Percentiles rank a stretch among this genome's conserved stretches.
Conservation (phyloP, 768 basidiomycete species). For the Termitomyces titanicus region DNA sequence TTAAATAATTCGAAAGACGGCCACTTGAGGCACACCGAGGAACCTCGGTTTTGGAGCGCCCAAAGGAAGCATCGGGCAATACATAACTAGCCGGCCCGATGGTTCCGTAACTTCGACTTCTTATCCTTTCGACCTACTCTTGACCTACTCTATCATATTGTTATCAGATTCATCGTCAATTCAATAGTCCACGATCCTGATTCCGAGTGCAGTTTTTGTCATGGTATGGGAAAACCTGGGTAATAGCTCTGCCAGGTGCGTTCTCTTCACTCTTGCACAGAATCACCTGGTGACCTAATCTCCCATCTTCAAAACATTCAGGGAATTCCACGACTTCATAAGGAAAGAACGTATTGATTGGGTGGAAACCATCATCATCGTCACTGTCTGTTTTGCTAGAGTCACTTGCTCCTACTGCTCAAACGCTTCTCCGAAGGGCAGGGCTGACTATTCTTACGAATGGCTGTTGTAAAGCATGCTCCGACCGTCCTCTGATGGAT, state of each 20-base stretch:
- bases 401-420: not conserved
- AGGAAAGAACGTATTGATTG: not conserved
- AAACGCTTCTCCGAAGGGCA: not conserved
- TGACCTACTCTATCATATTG: too few relatives aligned
- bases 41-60: not conserved
- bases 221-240: too few relatives aligned
- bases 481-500: conserved; percentile 3
- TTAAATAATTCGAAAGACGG: not conserved
- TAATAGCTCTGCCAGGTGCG: too few relatives aligned
- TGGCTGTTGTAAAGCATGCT: not conserved
- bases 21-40: not conserved
- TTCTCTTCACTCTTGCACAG: not conserved
- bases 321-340: not conserved
- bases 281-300: too few relatives aligned
- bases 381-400: not conserved
- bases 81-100: too few relatives aligned
- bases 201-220: too few relatives aligned
- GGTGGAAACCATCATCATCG: not conserved
- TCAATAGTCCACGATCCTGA: not conserved
- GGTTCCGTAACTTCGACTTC: too few relatives aligned
- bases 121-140: too few relatives aligned
- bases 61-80: too few relatives aligned
- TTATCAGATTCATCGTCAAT: too few relatives aligned
- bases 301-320: not conserved
- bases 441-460: not conserved